Conservation (phyloP, 345 rosid species). For the Leavenworthia alabamica region DNA sequence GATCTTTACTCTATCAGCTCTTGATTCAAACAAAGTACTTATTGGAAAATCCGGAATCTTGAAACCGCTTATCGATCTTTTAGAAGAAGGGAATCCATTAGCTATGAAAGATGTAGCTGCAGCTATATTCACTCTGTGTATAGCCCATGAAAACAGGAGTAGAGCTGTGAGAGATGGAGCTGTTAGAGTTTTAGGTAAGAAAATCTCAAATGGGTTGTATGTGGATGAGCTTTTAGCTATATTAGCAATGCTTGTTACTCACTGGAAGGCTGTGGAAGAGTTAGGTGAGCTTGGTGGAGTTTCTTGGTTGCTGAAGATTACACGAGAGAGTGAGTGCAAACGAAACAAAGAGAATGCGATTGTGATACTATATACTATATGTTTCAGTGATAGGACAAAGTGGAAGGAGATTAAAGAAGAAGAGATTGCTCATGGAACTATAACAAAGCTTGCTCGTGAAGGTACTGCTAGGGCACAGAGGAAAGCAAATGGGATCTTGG, state of each 20-base stretch:
- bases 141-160: slow-evolving; percentile 68
- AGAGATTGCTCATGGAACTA: slow-evolving; percentile 51
- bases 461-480: slow-evolving; percentile 95
- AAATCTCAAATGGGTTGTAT: slow-evolving; percentile 52
- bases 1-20: slow-evolving; percentile 78
- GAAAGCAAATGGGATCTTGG: slow-evolving; percentile 78
- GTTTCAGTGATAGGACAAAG: slow-evolving; percentile 65
- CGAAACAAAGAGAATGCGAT: slow-evolving; percentile 84
- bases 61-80: slow-evolving; percentile 63
- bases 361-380: slow-evolving; percentile 66
- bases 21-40: slow-evolving; percentile 72
- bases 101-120: slow-evolving; percentile 88
- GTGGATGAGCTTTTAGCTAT: slow-evolving; percentile 84
- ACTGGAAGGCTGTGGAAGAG: slow-evolving; percentile 70
- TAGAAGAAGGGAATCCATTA: slow-evolving; percentile 71
- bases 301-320: slow-evolving; percentile 62
- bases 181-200: slow-evolving; percentile 59
- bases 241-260: slow-evolving; percentile 71
- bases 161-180: slow-evolving; percentile 84
- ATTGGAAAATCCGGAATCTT: slow-evolving; percentile 74
- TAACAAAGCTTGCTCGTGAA: slow-evolving; percentile 65
- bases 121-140: slow-evolving; percentile 81
- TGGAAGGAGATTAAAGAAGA: slow-evolving; percentile 76
- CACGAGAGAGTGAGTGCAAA: slow-evolving; percentile 66
- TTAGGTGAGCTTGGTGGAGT: slow-evolving; percentile 64